Evolutionary conservation across 768 basidiomycete genomes (phyloP), one percentile per base, ranked within the genome.

Genomic region (Boletellus emodensis): DNA sequence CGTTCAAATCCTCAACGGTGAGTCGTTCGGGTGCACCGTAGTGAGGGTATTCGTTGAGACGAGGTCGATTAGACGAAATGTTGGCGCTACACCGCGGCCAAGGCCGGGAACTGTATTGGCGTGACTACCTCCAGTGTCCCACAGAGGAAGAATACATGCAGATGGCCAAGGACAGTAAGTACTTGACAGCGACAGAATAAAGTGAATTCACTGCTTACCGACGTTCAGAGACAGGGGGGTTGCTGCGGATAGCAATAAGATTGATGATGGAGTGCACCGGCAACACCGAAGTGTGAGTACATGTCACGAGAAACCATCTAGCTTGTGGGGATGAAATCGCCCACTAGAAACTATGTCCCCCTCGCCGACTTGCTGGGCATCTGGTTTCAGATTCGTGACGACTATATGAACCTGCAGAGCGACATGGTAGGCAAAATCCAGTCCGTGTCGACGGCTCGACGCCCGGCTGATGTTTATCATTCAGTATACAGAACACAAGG

Each of bases 91-190:
- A 97, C 68, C 84, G 94, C 4, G 95, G 94, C 0, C 94, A 97
- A 67, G 95, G 95, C 0, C 77, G 91, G 32, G 95, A 97, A 56
- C 74, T 99, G 2, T 79, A 94, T 28, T 99, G 94, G 94, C 77
- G 95, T 45, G 95, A 97, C 59, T 86, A 84, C 7, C 69, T 97
- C 10, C 83, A 76, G 40, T 97, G 94, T 63, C 95, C 95, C 4
- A 87, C 87, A 0, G 95, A 99, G 65, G 88, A 94, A 56, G 90
- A 99, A 59, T 99, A 97, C 59, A 77, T 99, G 42, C 71, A 78
- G 1, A 99, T 99, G 95, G 95, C 95, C 34, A 91, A 92, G 65
- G 89, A 94, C 59, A 99, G 95, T 95, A 59, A 54, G 72, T 69
- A 48, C 6, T 33, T 32, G 18, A 6, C 7, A 10, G n/a, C 9